Evolutionary conservation across 169 alveolate genomes (phyloP), one percentile per base, ranked within the genome.

Genomic region (Plasmodium vinckei): DNA sequence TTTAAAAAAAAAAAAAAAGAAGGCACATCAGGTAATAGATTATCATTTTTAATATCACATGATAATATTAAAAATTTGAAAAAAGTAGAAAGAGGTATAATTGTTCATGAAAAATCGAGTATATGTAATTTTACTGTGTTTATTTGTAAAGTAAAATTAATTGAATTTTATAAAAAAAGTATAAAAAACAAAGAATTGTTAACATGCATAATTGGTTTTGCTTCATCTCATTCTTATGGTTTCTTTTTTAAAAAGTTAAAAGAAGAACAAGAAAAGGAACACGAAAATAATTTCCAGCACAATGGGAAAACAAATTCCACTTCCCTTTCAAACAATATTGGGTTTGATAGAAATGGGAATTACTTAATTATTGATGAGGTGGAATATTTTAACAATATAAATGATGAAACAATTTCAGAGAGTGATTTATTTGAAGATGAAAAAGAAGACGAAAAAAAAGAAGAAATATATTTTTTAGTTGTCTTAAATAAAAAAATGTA

Each of bases 121-220:
- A 79, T 79, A 39, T 33, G 51, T 12, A 27, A 79, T 60, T 79
- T 79, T 54, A 39, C 89, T 46, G 25, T 67, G 7, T 79, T 79
- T 25, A 67, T 79, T 12, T 79, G 89, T 67, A 57, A 59, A 5
- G 72, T 79, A 10, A 79, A 79, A 9, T 56, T 54, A 15, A 72
- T 79, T 12, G 82, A 79, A 7, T 79, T 65, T 15, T 79, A 65
- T 53, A 71, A 71, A 59, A 65, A 69, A 57, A n/a, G 49, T 39
- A 44, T 79, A 0, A 79, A 67, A 21, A 79, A 56, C 42, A 9
- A 51, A 12, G 89, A 79, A 60, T 23, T 65, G 19, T 39, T 79
- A 27, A 65, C 79, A 2, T 79, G 89, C 56, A 69, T 79, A n/a
- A 79, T 79, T 54, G 89, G 89, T 15, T 79, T 79, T 67, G 33